Evolutionary conservation across 2,329 filamentous ascomycete species (phyloP), one percentile per base, ranked within the genome.

Genomic region (Harringtonia lauricola): DNA sequence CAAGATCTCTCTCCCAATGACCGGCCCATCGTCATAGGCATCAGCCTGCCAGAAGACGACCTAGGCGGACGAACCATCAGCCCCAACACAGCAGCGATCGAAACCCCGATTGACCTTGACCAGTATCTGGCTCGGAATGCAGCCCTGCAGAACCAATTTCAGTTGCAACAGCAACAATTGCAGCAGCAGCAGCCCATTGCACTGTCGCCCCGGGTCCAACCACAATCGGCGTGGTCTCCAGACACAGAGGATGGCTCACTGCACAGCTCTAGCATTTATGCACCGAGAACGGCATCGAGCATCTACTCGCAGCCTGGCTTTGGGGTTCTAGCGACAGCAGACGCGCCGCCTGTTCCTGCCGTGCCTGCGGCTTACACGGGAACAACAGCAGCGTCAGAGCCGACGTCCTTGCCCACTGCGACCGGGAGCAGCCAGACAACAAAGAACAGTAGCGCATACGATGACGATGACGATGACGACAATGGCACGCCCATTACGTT

Each of bases 21-120:
- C 52, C 70, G 77, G n/a, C 79, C 79, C 1, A 87, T 87, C 47
- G 71, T 83, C 35, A 87, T 86, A 50, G 82, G 82, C 13, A 77
- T 87, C 41, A 72, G 75, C 14, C 64, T 86, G 37, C 74, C 81
- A 3, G 72, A 76, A 14, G 70, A 73, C 37, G 62, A 65, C 29
- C 49, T 65, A 24, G 60, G 55, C 52, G 63, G 58, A 34, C 72
- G 61, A 53, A 66, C 64, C 52, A 62, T 72, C 55, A 74, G 68
- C 44, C 72, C 72, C n/a, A 65, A 71, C 36, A 75, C 67, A 3
- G 65, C 67, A 15, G 58, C 63, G 9, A 54, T 66, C 22, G 61
- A 64, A 39, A 66, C 63, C 3, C 64, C 64, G 4, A 51, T 58
- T 21, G 65, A 64, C 26, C 56, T 62, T 28, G 49, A 49, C 38